These are phyloP conservation scores for Saccharomycopsis fermentans DNA, from an alignment of 805 yeast species.

Conservation along the genomic window DNA sequence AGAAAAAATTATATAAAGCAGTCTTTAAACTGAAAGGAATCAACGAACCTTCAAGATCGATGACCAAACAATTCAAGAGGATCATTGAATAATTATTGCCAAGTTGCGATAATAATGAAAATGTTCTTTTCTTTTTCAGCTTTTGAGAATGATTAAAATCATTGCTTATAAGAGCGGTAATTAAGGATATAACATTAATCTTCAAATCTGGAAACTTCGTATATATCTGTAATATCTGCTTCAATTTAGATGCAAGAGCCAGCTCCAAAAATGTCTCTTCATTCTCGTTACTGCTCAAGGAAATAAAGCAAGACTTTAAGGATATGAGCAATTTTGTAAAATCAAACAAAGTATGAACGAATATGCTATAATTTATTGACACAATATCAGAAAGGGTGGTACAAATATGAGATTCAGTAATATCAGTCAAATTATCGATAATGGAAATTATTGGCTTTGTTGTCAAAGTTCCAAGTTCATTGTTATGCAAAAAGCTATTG, in stretches of 20 bases:
- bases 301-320: slow-evolving; percentile 40
- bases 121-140: slow-evolving; percentile 32
- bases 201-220: slow-evolving; percentile 40
- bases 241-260: slow-evolving; percentile 43
- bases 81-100: slow-evolving; percentile 54
- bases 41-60: slow-evolving; percentile 49
- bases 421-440: slow-evolving; percentile 36
- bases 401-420: slow-evolving; percentile 24
- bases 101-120: slow-evolving; percentile 74
- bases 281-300: slow-evolving; percentile 11
- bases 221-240: slow-evolving; percentile 49
- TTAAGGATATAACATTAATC: slow-evolving; percentile 40
- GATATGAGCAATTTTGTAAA: slow-evolving; percentile 48
- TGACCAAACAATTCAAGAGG: slow-evolving; percentile 47
- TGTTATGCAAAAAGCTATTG: slow-evolving; percentile 44
- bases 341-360: slow-evolving; percentile 41
- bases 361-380: slow-evolving; percentile 31
- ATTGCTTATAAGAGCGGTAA: slow-evolving; percentile 48
- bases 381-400: background rate
- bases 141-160: slow-evolving; percentile 16
- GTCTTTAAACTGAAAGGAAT: slow-evolving; percentile 45
- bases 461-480: slow-evolving; percentile 42
- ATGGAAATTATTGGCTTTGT: slow-evolving; percentile 42
- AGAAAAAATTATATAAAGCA: slow-evolving; percentile 50
- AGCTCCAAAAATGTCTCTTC: slow-evolving; percentile 54